A percentile compares a stretch with the other conserved stretches of the same genome.
These are phyloP conservation scores for Globisporangium barbulae DNA, from an alignment of 352 stramenopile species.

Conservation along the genomic window DNA sequence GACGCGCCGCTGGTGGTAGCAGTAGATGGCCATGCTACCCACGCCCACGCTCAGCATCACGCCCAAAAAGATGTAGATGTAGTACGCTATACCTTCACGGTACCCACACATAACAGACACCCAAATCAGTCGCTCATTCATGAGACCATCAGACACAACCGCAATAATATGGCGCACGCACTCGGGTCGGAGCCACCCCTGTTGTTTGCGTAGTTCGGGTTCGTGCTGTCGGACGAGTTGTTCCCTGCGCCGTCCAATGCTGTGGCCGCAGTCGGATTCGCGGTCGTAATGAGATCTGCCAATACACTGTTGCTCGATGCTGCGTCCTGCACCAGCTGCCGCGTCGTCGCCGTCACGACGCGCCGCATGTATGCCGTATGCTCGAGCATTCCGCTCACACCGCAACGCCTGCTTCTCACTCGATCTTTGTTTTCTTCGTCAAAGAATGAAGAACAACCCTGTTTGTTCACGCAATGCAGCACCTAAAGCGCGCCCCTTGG, in stretches of 20 bases:
- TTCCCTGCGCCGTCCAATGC: background rate
- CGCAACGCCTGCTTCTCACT: background rate
- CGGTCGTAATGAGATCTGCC: background rate
- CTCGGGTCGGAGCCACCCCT: background rate
- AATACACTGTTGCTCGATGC: background rate
- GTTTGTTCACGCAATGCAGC: background rate
- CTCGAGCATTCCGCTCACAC: background rate
- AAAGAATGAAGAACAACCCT: background rate
- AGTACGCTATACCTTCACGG: constrained; percentile 40
- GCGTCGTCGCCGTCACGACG: background rate
- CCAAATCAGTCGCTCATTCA: background rate
- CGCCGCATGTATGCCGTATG: background rate
- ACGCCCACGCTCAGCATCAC: constrained; percentile 44
- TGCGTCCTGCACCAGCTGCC: background rate
- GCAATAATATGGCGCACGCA: background rate
- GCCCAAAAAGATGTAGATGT: constrained; percentile 75
- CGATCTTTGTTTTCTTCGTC: background rate
- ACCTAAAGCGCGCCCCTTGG: background rate
- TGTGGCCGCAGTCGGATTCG: background rate
- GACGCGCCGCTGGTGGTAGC: constrained; percentile 57
- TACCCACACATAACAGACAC: background rate
- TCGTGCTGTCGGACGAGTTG: background rate
- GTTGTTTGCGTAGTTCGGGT: constrained; percentile 1
- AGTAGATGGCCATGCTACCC: constrained; percentile 54
- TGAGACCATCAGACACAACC: background rate